Base-by-base conservation (phyloP, 129 eudicot genomes). In the Deinandra increscens region DNA sequence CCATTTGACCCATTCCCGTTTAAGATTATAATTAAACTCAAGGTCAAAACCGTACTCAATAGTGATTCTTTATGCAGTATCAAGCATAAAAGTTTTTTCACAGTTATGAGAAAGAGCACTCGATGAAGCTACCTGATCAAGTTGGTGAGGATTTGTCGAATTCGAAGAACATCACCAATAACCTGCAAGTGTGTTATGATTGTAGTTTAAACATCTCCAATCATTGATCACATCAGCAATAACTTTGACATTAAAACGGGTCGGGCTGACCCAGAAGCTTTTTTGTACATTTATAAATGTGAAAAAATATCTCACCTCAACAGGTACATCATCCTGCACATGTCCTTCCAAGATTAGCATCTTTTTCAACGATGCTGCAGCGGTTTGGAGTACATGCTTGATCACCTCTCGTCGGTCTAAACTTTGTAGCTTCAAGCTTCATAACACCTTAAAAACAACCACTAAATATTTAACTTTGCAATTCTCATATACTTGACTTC, bases 361-460 rank as follows among this genome's bases (percentile, higher is more conserved):
- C 74, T 84, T 88, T 71, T 84, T 90, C 13, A 92, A 59, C 19
- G 98, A 92, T 50, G 98, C 98, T 26, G 96, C 95, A 69, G 96
- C 89, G 17, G 96, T 92, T 81, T 92, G 98, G 43, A 92, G 96
- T 17, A 88, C 98, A 68, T 92, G 98, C 78, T 84, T 92, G 62
- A 92, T 95, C 63, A 92, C 98, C 75, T 92, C 96, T 82, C 98
- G 78, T n/a, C 50, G 98, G 98, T 81, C 98, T 82, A 71, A 92
- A 92, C 68, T 92, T 92, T 66, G 96, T 84, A 63, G 98, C 96
- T 81, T 92, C 98, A 81, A 92, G 73, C 81, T 69, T 92, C 98
- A 92, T 92, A 79, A 88, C 98, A 54, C 98, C 98, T 92, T 56
- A 50, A 44, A 26, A 49, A 73, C 33, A 63, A 75, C 11, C 37